These are phyloP conservation scores for Lactarius trivialis DNA, from an alignment of 768 basidiomycete genomes.

Conservation along the genomic window DNA sequence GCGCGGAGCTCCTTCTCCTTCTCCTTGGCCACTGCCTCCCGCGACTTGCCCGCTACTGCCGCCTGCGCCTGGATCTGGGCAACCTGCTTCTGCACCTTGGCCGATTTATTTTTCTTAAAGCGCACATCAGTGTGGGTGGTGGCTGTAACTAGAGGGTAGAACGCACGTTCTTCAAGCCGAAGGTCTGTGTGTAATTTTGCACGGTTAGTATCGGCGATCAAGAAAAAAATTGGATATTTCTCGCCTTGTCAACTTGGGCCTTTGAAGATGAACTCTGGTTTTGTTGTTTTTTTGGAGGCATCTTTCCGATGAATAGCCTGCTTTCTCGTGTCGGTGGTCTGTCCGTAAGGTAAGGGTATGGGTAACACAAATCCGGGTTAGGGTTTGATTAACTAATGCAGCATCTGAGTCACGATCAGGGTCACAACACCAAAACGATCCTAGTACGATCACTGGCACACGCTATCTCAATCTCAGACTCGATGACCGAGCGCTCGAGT, in stretches of 20 bases:
- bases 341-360: neutral
- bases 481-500: too few relatives aligned
- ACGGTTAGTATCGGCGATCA: constrained; percentile 24
- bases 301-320: constrained; percentile 28
- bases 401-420: too few relatives aligned
- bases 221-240: constrained; percentile 24
- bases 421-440: too few relatives aligned
- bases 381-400: constrained; percentile 4
- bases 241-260: constrained; percentile 77
- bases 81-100: constrained; percentile 86
- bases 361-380: neutral
- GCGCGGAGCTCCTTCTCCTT: constrained; percentile 72
- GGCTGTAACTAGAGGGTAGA: neutral
- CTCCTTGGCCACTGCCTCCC: constrained; percentile 74
- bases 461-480: too few relatives aligned
- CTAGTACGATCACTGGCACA: too few relatives aligned
- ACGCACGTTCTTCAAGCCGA: constrained; percentile 83
- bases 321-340: neutral
- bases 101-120: constrained; percentile 83
- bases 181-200: constrained; percentile 48
- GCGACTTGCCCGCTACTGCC: constrained; percentile 69
- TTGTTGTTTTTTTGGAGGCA: constrained; percentile 81
- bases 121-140: neutral
- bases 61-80: constrained; percentile 75
- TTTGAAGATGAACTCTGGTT: constrained; percentile 46